Evolutionary conservation across 2,329 filamentous ascomycete genomes (phyloP).

Genomic region (Monosporascus sp.): DNA sequence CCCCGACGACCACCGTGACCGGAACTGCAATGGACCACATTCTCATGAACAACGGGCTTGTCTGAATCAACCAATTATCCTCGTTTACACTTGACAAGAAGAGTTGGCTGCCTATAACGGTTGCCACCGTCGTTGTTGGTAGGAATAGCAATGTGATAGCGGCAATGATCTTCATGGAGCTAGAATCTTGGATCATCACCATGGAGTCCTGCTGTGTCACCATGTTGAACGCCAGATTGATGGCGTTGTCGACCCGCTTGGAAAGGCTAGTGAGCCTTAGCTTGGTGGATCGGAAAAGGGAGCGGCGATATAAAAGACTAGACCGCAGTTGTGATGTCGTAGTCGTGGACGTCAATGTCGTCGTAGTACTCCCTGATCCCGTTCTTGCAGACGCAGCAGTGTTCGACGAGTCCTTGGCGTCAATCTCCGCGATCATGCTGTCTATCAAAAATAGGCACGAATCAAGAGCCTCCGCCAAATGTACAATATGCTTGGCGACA

Average conservation of each 20-base stretch:
- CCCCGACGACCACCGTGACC: background rate
- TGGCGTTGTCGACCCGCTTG: constrained; percentile 29
- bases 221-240: constrained; percentile 31
- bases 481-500: constrained; percentile 15
- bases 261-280: constrained; percentile 29
- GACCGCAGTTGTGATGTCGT: background rate
- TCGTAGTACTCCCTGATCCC: background rate
- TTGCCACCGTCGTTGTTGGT: constrained; percentile 31
- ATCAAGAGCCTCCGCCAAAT: constrained; percentile 12
- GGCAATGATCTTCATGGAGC: constrained; percentile 33
- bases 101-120: constrained; percentile 20
- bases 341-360: background rate
- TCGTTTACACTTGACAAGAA: background rate
- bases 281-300: constrained; percentile 30
- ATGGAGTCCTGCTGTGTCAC: constrained; percentile 32
- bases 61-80: background rate
- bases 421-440: background rate
- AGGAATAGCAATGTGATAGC: constrained; percentile 33
- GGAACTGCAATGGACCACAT: background rate
- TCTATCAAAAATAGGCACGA: constrained; percentile 9
- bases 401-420: background rate
- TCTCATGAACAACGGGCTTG: background rate
- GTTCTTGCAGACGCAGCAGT: background rate
- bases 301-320: constrained; percentile 19
- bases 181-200: constrained; percentile 29